A percentile compares a stretch with the other conserved stretches of the same genome.
Conservation (phyloP, 345 rosid genomes). For the Lepidium sativum region DNA sequence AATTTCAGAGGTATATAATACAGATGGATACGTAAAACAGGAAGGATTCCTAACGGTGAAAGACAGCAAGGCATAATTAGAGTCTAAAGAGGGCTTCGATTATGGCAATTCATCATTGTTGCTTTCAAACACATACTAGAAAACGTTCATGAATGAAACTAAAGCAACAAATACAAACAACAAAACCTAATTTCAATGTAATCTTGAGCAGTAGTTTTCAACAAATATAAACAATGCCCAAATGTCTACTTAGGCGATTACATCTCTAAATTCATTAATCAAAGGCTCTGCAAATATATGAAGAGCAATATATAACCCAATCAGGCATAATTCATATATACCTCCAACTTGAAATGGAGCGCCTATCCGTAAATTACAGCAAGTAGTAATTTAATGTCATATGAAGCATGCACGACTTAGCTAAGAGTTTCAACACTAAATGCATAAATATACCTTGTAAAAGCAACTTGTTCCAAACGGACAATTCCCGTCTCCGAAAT, state of each 20-base stretch:
- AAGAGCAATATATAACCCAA: neutral
- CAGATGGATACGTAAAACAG: neutral
- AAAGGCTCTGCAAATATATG: neutral
- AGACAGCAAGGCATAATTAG: neutral
- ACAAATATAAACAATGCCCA: neutral
- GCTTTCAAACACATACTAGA: neutral
- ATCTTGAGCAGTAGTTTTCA: neutral
- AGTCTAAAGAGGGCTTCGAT: neutral
- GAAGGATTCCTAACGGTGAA: neutral
- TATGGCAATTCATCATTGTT: neutral
- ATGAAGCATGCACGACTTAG: neutral
- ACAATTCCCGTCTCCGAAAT: constrained; percentile 84
- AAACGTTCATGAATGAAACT: neutral
- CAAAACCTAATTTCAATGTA: neutral
- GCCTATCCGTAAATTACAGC: neutral
- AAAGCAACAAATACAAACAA: neutral
- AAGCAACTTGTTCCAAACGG: constrained; percentile 97
- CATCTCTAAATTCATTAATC: neutral
- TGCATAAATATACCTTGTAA: constrained; percentile 57
- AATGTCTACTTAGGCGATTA: neutral
- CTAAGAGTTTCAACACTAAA: neutral
- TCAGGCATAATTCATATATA: neutral
- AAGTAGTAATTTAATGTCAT: neutral
- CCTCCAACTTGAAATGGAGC: neutral
- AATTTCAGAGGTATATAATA: neutral